Evolutionary conservation across 169 alveolate species (phyloP).

Genomic region (Plasmodium gonderi): DNA sequence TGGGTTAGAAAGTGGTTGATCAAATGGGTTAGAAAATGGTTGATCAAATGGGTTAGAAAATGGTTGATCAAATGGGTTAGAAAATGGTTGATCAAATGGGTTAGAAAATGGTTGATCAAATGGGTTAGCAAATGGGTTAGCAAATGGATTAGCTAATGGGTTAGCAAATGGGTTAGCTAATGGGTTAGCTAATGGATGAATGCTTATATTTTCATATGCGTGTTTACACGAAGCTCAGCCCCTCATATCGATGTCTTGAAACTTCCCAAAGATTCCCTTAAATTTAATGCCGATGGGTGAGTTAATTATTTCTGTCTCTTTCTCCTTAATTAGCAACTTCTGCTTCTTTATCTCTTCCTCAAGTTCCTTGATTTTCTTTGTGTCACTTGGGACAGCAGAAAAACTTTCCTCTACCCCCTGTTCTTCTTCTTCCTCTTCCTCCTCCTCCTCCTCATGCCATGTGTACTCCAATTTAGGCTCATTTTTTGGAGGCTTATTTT

Average conservation of each 20-base stretch:
- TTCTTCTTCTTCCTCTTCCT: too few species aligned
- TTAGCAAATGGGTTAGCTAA: too few species aligned
- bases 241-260: slow-evolving; percentile 29
- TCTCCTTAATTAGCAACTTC: slow-evolving; percentile 45
- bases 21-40: too few species aligned
- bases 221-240: neutral
- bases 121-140: too few species aligned
- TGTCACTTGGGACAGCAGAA: neutral
- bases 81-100: too few species aligned
- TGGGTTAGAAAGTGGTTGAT: too few species aligned
- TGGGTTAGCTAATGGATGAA: too few species aligned
- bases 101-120: too few species aligned
- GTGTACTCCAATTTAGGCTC: neutral
- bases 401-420: neutral
- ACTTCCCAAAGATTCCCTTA: slow-evolving; percentile 58
- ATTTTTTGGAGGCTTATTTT: neutral
- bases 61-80: too few species aligned
- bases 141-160: too few species aligned
- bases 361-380: slow-evolving; percentile 28
- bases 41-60: too few species aligned
- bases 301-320: slow-evolving; percentile 42
- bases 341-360: slow-evolving; percentile 64
- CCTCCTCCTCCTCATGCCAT: neutral
- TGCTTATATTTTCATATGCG: neutral
- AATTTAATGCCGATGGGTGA: slow-evolving; percentile 65